Base-by-base conservation (phyloP, 1,284 basidiomycete species). In the Pseudozyma flocculosa region DNA sequence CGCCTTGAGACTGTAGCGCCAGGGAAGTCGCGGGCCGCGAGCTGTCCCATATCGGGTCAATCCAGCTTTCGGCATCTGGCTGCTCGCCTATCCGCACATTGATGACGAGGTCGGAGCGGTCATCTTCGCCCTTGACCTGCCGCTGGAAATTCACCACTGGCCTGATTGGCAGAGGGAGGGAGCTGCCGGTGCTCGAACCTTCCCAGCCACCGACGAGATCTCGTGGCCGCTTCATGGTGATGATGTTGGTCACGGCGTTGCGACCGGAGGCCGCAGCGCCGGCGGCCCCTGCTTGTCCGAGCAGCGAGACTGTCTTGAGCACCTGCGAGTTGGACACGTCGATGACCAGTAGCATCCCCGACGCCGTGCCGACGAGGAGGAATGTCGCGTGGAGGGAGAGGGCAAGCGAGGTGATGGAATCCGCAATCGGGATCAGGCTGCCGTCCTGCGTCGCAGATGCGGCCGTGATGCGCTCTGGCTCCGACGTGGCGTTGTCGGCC, bases 291-390 rank as follows among this genome's bases (percentile, higher is more conserved):
- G 50, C 43, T 3, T 62, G 66, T n/a, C 56, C 61, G 1, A 63
- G 52, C 26, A 63, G 44, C 14, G 66, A 52, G 62, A 95, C 85
- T 17, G 87, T 88, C 32, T 90, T 87, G 24, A 94, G 81, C 29
- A 87, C 85, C 75, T 97, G 92, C 69, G 93, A 89, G 1, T 93
- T 94, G 1, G 88, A 85, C 32, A 94, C 84, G 61, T 95, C 88
- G 73, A 93, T 90, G 26, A 92, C 78, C 54, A 89, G 85, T 43
- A 96, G 85, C n/a, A 85, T 79, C 8, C 30, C 93, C 2, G 61
- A 45, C 10, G 54, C 19, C n/a, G 77, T 77, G 40, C 78, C 76
- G 34, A 80, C 52, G 14, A 72, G 47, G 23, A 78, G 84, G 29
- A 88, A 82, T 0, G 88, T 84, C 0, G 85, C 84, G 5, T 87